Base-by-base conservation (phyloP, 106 monocot species). In the Dendrobium nobile region DNA sequence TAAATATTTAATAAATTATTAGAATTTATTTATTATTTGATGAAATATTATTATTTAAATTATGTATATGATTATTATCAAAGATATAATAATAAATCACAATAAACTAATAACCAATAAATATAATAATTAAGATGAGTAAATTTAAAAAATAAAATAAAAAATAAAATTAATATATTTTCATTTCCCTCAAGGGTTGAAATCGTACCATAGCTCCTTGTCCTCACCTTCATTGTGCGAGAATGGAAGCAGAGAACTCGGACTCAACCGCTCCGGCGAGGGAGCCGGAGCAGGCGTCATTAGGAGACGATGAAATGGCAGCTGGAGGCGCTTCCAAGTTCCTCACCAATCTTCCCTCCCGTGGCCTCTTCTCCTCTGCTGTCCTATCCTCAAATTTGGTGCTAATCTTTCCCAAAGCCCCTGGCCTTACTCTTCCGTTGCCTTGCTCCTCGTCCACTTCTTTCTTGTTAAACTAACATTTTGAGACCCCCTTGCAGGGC, bases 331-430 rank as follows among this genome's bases (percentile, higher is more conserved):
- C 80, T 15, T 83, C 51, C 17, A 67, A 31, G 75, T 74, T 24
- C 78, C 87, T 87, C 65, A 37, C 59, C 26, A 41, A 77, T 58
- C 87, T 87, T 77, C 87, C 87, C 40, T 87, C 87, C 28, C 80
- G 87, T 13, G 87, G 87, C 83, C 54, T 80, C 77, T 78, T 87
- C 73, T 80, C 83, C 61, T 61, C 80, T 47, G 48, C 80, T 4
- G 19, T 73, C n/a, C 48, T 64, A 80, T 83, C 80, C 28, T 83
- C 87, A 59, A 83, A 78, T 80, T 68, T 81, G 48, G 87, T 87
- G 74, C 73, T 61, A 55, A 40, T 16, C 41, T 48, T n/a, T 16
- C 22, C 40, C 1, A 19, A 44, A 64, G 5, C 51, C 78, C 43
- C 37, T 9, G 10, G 18, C 15, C 80, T 42, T 5, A 4, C 24